phyloP scores from a whole-genome alignment of 805 yeast genomes.

The Saturnispora mendoncae region DNA sequence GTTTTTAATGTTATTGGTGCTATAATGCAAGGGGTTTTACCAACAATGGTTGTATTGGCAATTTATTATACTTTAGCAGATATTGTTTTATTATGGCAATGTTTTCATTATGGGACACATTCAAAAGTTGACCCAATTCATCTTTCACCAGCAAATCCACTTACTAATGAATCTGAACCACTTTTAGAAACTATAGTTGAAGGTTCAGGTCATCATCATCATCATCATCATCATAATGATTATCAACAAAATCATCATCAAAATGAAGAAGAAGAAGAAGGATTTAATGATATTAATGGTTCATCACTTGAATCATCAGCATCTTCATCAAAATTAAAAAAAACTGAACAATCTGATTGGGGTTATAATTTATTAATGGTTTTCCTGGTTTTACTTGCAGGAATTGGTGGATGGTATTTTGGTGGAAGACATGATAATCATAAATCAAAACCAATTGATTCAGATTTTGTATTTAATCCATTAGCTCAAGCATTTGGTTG shows the following conservation, averaged over 20 bases:
- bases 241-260: conserved; percentile 17
- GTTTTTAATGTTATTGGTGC: conserved; percentile 91
- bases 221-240: conserved; percentile 14
- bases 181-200: conserved; percentile 48
- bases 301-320: conserved; percentile 8
- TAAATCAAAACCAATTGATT: conserved; percentile 27
- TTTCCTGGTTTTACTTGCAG: conserved; percentile 59
- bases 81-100: conserved; percentile 72
- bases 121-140: conserved; percentile 60
- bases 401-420: conserved; percentile 81
- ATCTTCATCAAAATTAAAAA: background rate
- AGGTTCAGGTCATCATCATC: background rate
- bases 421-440: conserved; percentile 28
- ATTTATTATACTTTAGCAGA: conserved; percentile 91
- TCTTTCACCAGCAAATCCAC: conserved; percentile 82
- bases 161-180: conserved; percentile 50
- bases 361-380: conserved; percentile 45
- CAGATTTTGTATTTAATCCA: conserved; percentile 53
- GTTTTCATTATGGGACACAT: conserved; percentile 67
- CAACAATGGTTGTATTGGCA: conserved; percentile 91
- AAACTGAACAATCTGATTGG: conserved; percentile 18
- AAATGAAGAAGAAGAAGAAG: conserved; percentile 27
- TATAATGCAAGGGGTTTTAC: conserved; percentile 77
- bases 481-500: conserved; percentile 85
- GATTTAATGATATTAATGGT: conserved; percentile 26